phyloP scores from a whole-genome alignment of 495 filamentous ascomycete genomes.

The Opeltia flavorubescens region DNA sequence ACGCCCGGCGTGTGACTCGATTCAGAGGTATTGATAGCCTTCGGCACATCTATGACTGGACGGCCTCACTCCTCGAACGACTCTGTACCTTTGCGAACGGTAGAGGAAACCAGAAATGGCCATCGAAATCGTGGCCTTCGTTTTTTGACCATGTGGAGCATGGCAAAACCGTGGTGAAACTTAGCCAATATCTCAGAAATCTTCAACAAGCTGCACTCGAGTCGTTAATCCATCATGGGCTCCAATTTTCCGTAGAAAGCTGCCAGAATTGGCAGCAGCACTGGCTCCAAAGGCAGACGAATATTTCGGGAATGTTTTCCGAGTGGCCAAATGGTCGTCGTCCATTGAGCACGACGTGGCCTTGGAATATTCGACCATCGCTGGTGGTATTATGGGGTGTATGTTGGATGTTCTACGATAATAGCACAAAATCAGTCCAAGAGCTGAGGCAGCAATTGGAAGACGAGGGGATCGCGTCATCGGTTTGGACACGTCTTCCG shows the following conservation, averaged over 20 bases:
- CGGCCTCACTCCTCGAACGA: conserved; percentile 8
- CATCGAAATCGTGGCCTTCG: not conserved
- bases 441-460: not conserved
- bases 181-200: conserved; percentile 13
- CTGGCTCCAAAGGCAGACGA: conserved; percentile 13
- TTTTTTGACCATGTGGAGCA: not conserved
- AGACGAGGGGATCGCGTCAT: not conserved
- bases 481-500: not conserved
- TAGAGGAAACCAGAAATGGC: not conserved
- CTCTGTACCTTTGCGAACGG: conserved; percentile 1
- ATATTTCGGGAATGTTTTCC: conserved; percentile 15
- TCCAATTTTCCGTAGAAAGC: conserved; percentile 7
- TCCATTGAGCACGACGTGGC: conserved; percentile 37
- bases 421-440: not conserved
- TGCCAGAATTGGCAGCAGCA: conserved; percentile 12
- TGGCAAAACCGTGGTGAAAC: conserved; percentile 13
- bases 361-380: conserved; percentile 35
- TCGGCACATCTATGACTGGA: conserved; percentile 6
- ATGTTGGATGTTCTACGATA: conserved; percentile 39
- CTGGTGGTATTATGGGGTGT: conserved; percentile 40
- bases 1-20: not conserved
- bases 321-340: conserved; percentile 24
- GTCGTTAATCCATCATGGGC: conserved; percentile 5
- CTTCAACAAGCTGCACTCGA: conserved; percentile 12
- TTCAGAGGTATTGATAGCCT: conserved; percentile 5